Conservation (phyloP, 139 green algal genomes). For the Volvox africanus region DNA sequence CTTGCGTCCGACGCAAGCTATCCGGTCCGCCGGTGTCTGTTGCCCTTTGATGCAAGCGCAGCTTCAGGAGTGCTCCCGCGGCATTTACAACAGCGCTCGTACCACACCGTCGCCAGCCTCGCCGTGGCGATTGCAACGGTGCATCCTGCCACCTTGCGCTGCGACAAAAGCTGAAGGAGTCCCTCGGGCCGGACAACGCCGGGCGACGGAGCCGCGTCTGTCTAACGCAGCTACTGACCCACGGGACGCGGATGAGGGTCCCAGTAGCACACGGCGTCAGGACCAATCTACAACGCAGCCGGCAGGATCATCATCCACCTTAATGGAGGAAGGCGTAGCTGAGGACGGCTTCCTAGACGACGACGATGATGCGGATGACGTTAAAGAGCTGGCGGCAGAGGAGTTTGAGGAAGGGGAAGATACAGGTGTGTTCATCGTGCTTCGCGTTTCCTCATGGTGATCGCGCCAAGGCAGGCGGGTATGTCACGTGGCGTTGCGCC, state of each 20-base stretch:
- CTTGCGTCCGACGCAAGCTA: too few species aligned
- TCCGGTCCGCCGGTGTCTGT: too few species aligned
- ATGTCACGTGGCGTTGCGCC: too few species aligned
- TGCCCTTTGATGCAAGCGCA: too few species aligned
- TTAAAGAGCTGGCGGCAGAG: neutral
- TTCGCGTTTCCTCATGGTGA: too few species aligned
- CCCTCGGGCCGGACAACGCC: neutral
- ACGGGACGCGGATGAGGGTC: neutral
- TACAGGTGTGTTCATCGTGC: neutral
- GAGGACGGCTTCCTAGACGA: slow-evolving; percentile 41
- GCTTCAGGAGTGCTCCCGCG: too few species aligned
- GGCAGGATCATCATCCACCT: neutral
- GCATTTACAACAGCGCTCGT: too few species aligned
- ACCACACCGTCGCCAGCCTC: too few species aligned
- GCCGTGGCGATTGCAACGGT: too few species aligned
- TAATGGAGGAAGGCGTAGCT: neutral
- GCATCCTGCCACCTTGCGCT: neutral
- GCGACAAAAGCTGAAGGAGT: neutral
- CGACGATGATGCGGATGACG: neutral
- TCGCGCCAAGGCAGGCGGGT: too few species aligned
- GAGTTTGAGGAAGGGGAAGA: slow-evolving; percentile 22
- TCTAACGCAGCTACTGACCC: neutral
- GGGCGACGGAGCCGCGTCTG: neutral
- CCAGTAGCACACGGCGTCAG: neutral
- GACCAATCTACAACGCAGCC: neutral